Conservation (phyloP, 2,329 filamentous ascomycete genomes). For the Coleophoma crateriformis region DNA sequence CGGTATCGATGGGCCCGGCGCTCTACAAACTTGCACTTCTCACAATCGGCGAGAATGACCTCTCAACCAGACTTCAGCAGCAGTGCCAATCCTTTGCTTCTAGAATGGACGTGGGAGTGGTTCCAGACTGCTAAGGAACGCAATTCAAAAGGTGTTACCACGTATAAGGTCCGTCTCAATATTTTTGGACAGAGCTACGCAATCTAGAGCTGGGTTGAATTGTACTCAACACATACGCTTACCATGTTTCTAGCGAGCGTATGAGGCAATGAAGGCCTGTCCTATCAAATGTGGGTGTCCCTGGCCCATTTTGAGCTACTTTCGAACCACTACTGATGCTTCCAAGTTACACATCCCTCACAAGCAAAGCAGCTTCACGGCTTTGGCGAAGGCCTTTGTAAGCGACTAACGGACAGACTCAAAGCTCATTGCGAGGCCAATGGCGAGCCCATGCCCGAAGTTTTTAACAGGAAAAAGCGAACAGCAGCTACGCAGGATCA, state of each 20-base stretch:
- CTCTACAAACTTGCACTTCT: too few species aligned
- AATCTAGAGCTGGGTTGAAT: too few species aligned
- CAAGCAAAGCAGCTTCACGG: slow-evolving; percentile 69
- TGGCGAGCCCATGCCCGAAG: slow-evolving; percentile 61
- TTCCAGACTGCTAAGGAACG: slow-evolving; percentile 62
- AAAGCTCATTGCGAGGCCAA: slow-evolving; percentile 59
- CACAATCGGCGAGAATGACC: neutral
- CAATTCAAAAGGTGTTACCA: slow-evolving; percentile 65
- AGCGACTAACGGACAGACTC: slow-evolving; percentile 58
- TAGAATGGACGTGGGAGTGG: slow-evolving; percentile 75
- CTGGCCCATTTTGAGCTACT: too few species aligned
- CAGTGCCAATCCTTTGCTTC: slow-evolving; percentile 57
- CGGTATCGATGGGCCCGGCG: too few species aligned
- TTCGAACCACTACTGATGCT: slow-evolving; percentile 34
- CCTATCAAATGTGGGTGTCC: slow-evolving; percentile 61
- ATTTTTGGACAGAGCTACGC: too few species aligned
- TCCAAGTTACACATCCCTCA: slow-evolving; percentile 64
- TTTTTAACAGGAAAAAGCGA: slow-evolving; percentile 39
- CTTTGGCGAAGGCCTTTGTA: slow-evolving; percentile 66
- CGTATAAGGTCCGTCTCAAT: slow-evolving; percentile 48
- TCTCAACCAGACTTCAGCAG: neutral
- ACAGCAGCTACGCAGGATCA: slow-evolving; percentile 6
- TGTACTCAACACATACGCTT: neutral
- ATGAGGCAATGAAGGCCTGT: slow-evolving; percentile 70
- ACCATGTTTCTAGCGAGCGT: slow-evolving; percentile 45